Percentiles rank a stretch among this genome's conserved stretches.
Conservation (phyloP, 1,139 yeast species). For the Lodderomyces parapsilosis region DNA sequence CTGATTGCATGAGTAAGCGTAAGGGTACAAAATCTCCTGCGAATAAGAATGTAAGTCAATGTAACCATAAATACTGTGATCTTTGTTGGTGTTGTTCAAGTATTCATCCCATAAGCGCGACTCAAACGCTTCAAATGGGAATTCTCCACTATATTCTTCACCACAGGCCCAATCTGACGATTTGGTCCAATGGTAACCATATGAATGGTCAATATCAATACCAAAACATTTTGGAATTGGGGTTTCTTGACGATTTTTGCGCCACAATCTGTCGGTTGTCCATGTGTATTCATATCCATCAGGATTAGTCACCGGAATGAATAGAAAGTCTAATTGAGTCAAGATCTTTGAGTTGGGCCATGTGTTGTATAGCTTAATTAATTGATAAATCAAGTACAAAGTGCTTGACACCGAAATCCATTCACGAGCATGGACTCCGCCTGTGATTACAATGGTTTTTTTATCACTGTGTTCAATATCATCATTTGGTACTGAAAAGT, state of each 20-base stretch:
- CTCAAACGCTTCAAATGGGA: constrained; percentile 76
- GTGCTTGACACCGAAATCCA: constrained; percentile 81
- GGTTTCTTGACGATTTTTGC: constrained; percentile 83
- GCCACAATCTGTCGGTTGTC: constrained; percentile 80
- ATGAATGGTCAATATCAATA: constrained; percentile 84
- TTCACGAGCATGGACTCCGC: constrained; percentile 88
- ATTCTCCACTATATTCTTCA: constrained; percentile 78
- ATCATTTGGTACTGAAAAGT: constrained; percentile 48
- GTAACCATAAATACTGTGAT: constrained; percentile 69
- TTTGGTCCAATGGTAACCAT: constrained; percentile 69
- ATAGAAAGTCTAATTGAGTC: constrained; percentile 59
- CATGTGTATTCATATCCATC: constrained; percentile 89
- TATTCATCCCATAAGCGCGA: constrained; percentile 63
- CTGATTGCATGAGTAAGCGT: constrained; percentile 73
- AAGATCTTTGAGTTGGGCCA: constrained; percentile 37
- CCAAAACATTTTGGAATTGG: constrained; percentile 69
- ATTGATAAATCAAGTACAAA: constrained; percentile 57
- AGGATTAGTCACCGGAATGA: constrained; percentile 84
- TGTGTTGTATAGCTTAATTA: constrained; percentile 51
- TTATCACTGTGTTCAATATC: constrained; percentile 47
- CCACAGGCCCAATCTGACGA: constrained; percentile 74
- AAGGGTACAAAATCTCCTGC: constrained; percentile 80
- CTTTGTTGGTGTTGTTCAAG: constrained; percentile 56
- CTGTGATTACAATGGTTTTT: constrained; percentile 74
- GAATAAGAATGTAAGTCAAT: constrained; percentile 84